Evolutionary conservation across 257 asterid genomes (phyloP).

Genomic region (Catharanthus roseus): DNA sequence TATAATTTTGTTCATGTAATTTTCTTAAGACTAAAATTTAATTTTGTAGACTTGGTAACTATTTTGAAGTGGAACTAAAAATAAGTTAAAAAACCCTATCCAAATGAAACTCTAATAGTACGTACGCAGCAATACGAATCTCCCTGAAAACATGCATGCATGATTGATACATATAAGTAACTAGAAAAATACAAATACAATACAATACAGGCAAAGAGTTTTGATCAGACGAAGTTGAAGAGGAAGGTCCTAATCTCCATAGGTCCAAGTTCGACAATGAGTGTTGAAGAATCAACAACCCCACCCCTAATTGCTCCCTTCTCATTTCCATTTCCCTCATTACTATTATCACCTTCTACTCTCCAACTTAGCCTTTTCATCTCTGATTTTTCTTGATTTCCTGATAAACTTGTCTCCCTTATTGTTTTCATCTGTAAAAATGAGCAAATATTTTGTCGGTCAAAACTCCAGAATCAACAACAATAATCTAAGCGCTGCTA

Average conservation of each 20-base stretch:
- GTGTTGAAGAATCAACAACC: slow-evolving; percentile 34
- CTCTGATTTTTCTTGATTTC: slow-evolving; percentile 64
- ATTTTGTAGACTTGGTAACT: too few relatives aligned
- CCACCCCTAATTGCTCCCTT: slow-evolving; percentile 45
- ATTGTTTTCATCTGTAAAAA: slow-evolving; percentile 43
- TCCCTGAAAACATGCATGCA: too few relatives aligned
- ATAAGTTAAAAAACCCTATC: too few relatives aligned
- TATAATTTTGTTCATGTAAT: too few relatives aligned
- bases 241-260: slow-evolving; percentile 88
- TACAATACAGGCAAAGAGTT: too few relatives aligned
- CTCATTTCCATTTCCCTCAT: background rate
- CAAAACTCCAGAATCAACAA: background rate
- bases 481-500: too few relatives aligned
- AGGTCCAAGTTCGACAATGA: slow-evolving; percentile 68
- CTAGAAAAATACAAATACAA: too few relatives aligned
- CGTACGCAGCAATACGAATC: too few relatives aligned
- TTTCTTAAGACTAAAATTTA: too few relatives aligned
- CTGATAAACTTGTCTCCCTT: slow-evolving; percentile 69
- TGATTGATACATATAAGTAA: too few relatives aligned
- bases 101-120: too few relatives aligned
- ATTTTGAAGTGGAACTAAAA: too few relatives aligned
- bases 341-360: slow-evolving; percentile 32
- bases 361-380: slow-evolving; percentile 57
- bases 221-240: slow-evolving; percentile 43
- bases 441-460: background rate